Evolutionary conservation across 2,329 filamentous ascomycete genomes (phyloP), one percentile per base, ranked within the genome.

Genomic region (Epichloe brachyelytri): DNA sequence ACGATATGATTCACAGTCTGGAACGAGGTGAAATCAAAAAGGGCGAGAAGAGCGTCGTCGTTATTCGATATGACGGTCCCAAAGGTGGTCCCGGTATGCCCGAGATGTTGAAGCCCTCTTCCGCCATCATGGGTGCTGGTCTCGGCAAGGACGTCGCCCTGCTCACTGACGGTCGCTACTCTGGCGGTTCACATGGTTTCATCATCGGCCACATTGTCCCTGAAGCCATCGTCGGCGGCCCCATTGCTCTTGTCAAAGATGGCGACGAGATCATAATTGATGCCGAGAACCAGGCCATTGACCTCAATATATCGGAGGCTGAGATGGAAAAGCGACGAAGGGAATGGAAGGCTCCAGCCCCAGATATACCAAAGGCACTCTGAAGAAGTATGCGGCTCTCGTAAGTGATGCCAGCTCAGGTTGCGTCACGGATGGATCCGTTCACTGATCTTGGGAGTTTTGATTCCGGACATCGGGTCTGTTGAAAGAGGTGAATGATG

Each of bases 11-110:
- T 63, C 71, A 77, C 30, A 87, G 88, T 0, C 76, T 96, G 14
- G 85, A 86, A 68, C 73, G 77, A 43, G 87, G 88, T 50, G 75
- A 83, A 58, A 88, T 95, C 61, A 88, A 88, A 58, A 83, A 85
- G 65, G 85, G 83, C 56, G 86, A 95, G 68, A 93, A 95, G 69
- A 83, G 91, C 1, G 90, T 95, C 33, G 79, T 95, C 49, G 82
- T 95, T 51, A 91, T 96, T 60, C 86, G 90, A 48, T 95, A 95
- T 66, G 90, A 95, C 65, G 90, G 90, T 0, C 90, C 90, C 54
- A 94, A 91, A 71, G 90, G 90, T 57, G 90, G 90, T 0, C 90
- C 90, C 1, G 90, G 90, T 52, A 96, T 96, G 85, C 90, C 89
- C 34, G 90, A 96, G 71, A 91, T 95, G 76, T 74, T 96, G 55